Conservation (phyloP, 176 grass and related monocot genomes). For the Carex myosuroides region DNA sequence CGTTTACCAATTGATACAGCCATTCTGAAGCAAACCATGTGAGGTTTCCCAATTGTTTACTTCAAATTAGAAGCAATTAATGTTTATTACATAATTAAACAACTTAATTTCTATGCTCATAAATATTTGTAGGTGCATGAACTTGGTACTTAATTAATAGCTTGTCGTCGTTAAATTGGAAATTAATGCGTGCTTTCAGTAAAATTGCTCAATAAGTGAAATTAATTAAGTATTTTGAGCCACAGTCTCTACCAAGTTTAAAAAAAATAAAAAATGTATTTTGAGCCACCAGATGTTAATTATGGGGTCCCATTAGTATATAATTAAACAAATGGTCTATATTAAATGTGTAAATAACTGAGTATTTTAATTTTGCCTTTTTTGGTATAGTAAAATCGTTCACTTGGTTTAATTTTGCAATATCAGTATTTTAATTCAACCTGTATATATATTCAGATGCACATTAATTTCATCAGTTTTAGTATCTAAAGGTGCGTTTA, state of each 20-base stretch:
- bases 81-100: background rate
- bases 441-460: background rate
- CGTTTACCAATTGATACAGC: background rate
- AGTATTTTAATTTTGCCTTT: background rate
- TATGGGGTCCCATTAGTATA: background rate
- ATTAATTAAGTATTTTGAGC: background rate
- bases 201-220: background rate
- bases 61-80: background rate
- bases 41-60: background rate
- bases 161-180: background rate
- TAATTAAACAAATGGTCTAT: background rate
- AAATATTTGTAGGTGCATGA: background rate
- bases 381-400: background rate
- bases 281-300: background rate
- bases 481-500: background rate
- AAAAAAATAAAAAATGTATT: no score
- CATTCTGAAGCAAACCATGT: conserved; percentile 9
- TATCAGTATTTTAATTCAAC: background rate
- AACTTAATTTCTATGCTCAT: background rate
- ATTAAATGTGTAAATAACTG: background rate
- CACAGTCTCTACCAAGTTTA: background rate
- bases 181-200: background rate
- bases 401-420: background rate
- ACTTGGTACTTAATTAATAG: background rate
- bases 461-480: background rate